A percentile compares a stretch with the other conserved stretches of the same genome.
phyloP scores from a whole-genome alignment of 1,284 basidiomycete species.

The Pterulicium gracile region DNA sequence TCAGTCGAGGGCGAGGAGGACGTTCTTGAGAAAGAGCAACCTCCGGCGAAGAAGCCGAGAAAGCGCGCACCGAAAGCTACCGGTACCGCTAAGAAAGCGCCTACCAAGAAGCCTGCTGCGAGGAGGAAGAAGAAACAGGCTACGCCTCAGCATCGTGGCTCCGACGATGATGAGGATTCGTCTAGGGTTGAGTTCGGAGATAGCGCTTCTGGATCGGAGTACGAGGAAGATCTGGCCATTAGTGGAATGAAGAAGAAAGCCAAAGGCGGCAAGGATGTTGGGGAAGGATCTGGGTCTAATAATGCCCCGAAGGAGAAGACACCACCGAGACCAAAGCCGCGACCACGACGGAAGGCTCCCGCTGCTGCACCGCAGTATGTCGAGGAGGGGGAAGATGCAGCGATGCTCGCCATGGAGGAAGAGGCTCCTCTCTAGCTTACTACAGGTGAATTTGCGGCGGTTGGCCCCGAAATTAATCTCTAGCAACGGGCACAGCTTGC shows the following conservation, averaged over 20 bases:
- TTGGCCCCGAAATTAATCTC: too few species aligned
- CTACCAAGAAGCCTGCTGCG: neutral
- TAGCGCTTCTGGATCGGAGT: neutral
- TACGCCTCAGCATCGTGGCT: neutral
- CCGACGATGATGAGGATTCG: neutral
- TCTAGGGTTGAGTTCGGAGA: neutral
- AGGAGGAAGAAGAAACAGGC: neutral
- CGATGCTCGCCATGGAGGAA: too few species aligned
- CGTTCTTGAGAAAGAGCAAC: neutral
- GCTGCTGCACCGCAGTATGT: too few species aligned
- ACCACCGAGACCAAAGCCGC: neutral
- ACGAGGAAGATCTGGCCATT: neutral
- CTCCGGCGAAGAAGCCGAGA: constrained; percentile 1
- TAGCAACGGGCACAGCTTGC: too few species aligned
- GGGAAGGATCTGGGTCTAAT: too few species aligned
- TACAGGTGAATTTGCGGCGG: too few species aligned
- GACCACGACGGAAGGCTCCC: neutral
- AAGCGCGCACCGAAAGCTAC: neutral
- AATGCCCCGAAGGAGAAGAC: neutral
- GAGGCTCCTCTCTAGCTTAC: too few species aligned
- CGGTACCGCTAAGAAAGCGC: neutral
- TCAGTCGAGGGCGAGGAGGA: neutral
- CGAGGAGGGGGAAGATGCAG: too few species aligned
- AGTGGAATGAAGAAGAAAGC: neutral
- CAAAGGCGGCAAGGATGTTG: neutral